A percentile compares a stretch with the other conserved stretches of the same genome.
Evolutionary conservation across 2,329 filamentous ascomycete genomes (phyloP).

Genomic region (Mycosphaerella arachidis): DNA sequence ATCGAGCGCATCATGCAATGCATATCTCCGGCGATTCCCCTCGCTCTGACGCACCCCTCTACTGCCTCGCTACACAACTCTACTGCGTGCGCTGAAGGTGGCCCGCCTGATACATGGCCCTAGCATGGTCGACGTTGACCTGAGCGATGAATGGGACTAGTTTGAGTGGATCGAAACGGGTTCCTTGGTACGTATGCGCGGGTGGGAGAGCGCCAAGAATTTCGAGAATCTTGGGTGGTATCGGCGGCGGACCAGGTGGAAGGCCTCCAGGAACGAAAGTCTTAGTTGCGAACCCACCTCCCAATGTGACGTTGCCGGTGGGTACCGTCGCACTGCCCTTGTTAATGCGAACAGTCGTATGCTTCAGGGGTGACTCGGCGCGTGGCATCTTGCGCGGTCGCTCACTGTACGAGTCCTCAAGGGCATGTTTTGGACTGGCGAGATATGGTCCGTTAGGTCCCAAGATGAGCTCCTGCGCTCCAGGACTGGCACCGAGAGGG

Average conservation of each 20-base stretch:
- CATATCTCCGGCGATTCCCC: not conserved
- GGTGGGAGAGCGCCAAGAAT: slow-evolving; percentile 57
- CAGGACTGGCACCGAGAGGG: slow-evolving; percentile 13
- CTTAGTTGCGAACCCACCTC: slow-evolving; percentile 32
- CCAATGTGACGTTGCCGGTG: slow-evolving; percentile 16
- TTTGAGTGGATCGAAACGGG: slow-evolving; percentile 64
- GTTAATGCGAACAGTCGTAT: slow-evolving; percentile 77
- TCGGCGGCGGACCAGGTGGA: slow-evolving; percentile 59
- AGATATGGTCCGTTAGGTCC: slow-evolving; percentile 33
- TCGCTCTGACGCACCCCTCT: not conserved
- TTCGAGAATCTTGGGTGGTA: slow-evolving; percentile 64
- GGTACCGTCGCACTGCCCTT: slow-evolving; percentile 50
- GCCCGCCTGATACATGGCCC: not conserved
- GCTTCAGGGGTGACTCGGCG: slow-evolving; percentile 89
- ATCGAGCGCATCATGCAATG: not conserved
- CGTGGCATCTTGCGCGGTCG: slow-evolving; percentile 69
- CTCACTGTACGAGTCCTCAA: slow-evolving; percentile 61
- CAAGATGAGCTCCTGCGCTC: slow-evolving; percentile 25
- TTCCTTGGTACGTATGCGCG: slow-evolving; percentile 63
- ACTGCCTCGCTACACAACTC: not conserved
- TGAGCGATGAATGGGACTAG: slow-evolving; percentile 70
- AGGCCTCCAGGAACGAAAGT: slow-evolving; percentile 27
- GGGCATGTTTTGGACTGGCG: slow-evolving; percentile 45
- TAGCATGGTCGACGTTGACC: slow-evolving; percentile 35
- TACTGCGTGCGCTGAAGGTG: not conserved